These are phyloP conservation scores for Cyberlindnera amylophila DNA, from an alignment of 805 yeast species.

Conservation along the genomic window DNA sequence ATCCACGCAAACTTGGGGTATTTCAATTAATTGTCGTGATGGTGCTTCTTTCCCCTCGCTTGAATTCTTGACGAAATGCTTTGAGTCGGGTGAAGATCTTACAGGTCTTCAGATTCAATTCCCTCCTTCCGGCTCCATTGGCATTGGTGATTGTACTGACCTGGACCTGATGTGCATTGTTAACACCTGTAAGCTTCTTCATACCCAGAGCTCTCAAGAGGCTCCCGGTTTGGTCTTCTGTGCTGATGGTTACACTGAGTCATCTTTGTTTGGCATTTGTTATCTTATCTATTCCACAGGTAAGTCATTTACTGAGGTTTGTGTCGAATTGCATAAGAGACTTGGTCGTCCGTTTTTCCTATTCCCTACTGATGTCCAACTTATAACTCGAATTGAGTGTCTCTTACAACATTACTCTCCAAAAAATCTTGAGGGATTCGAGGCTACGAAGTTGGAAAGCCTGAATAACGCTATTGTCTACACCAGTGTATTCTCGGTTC, in stretches of 20 bases:
- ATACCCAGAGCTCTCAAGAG: constrained; percentile 33
- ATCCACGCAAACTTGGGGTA: constrained; percentile 52
- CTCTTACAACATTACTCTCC: constrained; percentile 63
- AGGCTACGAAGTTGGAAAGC: constrained; percentile 13
- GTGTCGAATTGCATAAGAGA: constrained; percentile 55
- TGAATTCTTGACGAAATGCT: constrained; percentile 31
- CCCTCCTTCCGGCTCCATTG: constrained; percentile 83
- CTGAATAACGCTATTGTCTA: constrained; percentile 31
- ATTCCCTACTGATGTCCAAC: constrained; percentile 68
- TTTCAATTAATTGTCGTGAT: constrained; percentile 57
- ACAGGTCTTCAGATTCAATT: constrained; percentile 42
- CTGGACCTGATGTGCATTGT: constrained; percentile 61
- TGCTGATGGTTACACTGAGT: constrained; percentile 90
- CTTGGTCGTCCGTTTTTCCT: constrained; percentile 80
- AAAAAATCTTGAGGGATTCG: constrained; percentile 7
- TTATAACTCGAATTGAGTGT: constrained; percentile 62
- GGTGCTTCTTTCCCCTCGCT: constrained; percentile 52
- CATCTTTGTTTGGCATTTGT: constrained; percentile 69
- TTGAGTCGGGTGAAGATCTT: constrained; percentile 13
- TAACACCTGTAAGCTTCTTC: constrained; percentile 65
- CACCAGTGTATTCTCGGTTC: constrained; percentile 30
- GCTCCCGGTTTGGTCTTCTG: constrained; percentile 59
- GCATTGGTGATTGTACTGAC: constrained; percentile 65
- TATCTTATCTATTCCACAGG: constrained; percentile 69
- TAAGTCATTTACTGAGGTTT: constrained; percentile 57